phyloP scores from a whole-genome alignment of 129 eudicot species.

The Artemisia annua region DNA sequence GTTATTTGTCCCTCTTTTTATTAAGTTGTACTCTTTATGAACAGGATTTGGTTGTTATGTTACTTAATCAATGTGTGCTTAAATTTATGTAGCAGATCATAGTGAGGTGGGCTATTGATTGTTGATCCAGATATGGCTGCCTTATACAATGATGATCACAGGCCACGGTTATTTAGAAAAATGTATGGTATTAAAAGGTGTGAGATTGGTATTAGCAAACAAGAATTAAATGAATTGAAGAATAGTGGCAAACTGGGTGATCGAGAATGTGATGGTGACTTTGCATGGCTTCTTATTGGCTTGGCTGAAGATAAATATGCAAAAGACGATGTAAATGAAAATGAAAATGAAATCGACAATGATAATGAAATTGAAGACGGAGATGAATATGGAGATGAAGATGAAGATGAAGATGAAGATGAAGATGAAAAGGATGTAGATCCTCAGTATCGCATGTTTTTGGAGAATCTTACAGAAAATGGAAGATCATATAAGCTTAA shows the following conservation, averaged over 20 bases:
- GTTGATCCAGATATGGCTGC: constrained; percentile 10
- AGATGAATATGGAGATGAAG: background rate
- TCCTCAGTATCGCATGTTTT: constrained; percentile 29
- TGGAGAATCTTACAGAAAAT: constrained; percentile 21
- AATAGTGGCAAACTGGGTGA: background rate
- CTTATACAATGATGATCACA: background rate
- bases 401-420: background rate
- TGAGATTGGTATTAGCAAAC: constrained; percentile 9
- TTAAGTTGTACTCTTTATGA: no score
- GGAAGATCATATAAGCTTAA: constrained; percentile 32
- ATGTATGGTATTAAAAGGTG: background rate
- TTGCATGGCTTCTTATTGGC: constrained; percentile 4
- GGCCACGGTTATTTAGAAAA: background rate
- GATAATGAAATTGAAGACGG: constrained; percentile 5
- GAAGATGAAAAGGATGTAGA: constrained; percentile 18
- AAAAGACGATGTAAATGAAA: background rate
- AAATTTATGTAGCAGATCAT: constrained; percentile 20
- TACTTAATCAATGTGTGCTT: background rate
- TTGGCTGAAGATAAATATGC: background rate
- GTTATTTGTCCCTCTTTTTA: no score
- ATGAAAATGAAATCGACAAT: background rate
- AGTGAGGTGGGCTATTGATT: constrained; percentile 16
- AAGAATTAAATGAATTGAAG: background rate
- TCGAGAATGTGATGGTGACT: constrained; percentile 8
- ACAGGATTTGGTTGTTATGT: no score